Conservation (phyloP, 176 grass and related monocot genomes). For the Musa acuminata region DNA sequence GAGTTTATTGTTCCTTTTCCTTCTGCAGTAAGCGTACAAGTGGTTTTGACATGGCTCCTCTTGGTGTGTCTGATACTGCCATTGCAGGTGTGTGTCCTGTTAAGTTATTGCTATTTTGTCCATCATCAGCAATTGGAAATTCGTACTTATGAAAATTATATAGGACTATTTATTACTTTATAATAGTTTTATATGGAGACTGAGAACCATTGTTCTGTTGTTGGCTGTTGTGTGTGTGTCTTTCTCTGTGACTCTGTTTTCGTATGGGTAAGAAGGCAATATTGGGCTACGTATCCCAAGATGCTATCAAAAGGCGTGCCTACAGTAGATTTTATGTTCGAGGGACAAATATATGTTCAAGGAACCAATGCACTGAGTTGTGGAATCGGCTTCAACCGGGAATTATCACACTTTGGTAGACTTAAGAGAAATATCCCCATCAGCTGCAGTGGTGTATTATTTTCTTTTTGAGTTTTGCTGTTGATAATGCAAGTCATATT, state of each 20-base stretch:
- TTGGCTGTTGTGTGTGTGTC: slow-evolving; percentile 30
- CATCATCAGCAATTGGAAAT: background rate
- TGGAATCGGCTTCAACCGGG: slow-evolving; percentile 17
- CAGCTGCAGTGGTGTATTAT: slow-evolving; percentile 10
- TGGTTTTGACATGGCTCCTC: slow-evolving; percentile 29
- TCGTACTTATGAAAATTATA: background rate
- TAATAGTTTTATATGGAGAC: slow-evolving; percentile 24
- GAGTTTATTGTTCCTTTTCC: background rate
- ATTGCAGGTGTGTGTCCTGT: slow-evolving; percentile 13
- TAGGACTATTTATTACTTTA: slow-evolving; percentile 8
- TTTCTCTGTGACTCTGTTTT: slow-evolving; percentile 23
- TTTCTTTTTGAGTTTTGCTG: slow-evolving; percentile 1
- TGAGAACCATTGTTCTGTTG: slow-evolving; percentile 31
- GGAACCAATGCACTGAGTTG: slow-evolving; percentile 5
- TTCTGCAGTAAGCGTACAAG: slow-evolving; percentile 24
- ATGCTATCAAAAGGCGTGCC: slow-evolving; percentile 20
- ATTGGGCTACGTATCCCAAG: slow-evolving; percentile 16
- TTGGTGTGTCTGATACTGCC: slow-evolving; percentile 1
- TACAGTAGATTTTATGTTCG: slow-evolving; percentile 25
- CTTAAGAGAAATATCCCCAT: slow-evolving; percentile 20
- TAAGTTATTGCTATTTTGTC: slow-evolving; percentile 10
- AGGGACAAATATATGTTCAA: background rate
- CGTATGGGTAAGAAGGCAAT: slow-evolving; percentile 28
- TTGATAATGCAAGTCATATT: slow-evolving; percentile 13
- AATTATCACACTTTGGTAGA: slow-evolving; percentile 24